phyloP scores from a whole-genome alignment of 2,329 filamentous ascomycete species.

The Fusarium solani-melongenae region DNA sequence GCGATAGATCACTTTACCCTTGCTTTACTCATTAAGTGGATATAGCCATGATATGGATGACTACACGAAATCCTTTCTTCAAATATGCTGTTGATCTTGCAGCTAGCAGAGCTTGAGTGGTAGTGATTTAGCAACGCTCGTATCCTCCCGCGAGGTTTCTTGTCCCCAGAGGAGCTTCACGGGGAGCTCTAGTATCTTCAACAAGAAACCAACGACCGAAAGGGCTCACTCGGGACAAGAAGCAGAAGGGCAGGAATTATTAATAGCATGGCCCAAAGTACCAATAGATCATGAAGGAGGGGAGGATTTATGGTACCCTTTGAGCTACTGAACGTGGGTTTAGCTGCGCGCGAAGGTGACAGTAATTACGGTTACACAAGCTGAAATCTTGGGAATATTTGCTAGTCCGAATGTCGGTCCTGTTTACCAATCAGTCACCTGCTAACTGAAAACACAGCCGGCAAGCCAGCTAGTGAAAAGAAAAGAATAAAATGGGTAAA shows the following conservation, averaged over 20 bases:
- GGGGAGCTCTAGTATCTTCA: neutral
- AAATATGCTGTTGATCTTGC: neutral
- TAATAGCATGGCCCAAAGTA: neutral
- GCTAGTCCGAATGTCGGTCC: neutral
- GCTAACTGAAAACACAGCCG: neutral
- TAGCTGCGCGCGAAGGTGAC: neutral
- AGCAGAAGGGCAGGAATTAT: neutral
- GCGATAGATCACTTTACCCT: too few species aligned
- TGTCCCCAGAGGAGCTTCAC: neutral
- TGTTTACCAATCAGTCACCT: neutral
- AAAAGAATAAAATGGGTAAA: neutral
- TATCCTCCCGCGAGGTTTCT: neutral
- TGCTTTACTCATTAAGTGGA: too few species aligned
- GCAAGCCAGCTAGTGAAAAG: neutral
- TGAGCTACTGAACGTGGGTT: neutral
- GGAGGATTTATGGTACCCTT: neutral
- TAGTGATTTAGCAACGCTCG: neutral
- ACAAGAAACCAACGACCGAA: neutral
- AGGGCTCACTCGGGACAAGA: neutral
- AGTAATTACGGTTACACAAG: neutral
- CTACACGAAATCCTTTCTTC: neutral
- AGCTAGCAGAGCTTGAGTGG: neutral
- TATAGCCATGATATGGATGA: neutral
- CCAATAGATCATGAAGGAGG: neutral
- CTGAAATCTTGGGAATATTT: neutral